Evolutionary conservation across 2,329 filamentous ascomycete species (phyloP), one percentile per base, ranked within the genome.

Genomic region (Ceratocystis eucalypticola): DNA sequence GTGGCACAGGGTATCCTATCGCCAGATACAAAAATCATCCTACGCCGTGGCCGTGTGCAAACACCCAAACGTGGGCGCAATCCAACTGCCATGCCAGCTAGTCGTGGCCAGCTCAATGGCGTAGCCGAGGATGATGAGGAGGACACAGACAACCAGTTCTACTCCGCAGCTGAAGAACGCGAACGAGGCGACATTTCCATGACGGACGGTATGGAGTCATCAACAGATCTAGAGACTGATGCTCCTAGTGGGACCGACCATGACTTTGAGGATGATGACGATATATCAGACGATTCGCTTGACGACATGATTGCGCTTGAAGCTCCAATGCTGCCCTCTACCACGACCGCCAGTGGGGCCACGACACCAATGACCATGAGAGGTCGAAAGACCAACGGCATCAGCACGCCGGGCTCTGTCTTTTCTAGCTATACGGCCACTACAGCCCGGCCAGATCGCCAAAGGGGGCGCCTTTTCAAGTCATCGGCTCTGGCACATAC

Each of bases 291-390:
- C 74, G 93, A 96, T 73, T 94, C 90, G 0, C 83, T 91, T 78
- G 92, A 96, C 70, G 91, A 96, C 69, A 89, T 96, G 82, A 96
- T 97, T 64, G 95, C 91, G 3, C 80, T 97, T 41, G 87, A 88
- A 70, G 87, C 88, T 0, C 93, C 93, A 1, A 83, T 87, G 33
- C 77, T 96, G 17, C 86, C 89, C 1, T 83, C 90, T n/a, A 85
- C 88, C 30, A 85, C 85, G 66, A 25, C 28, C 7, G 64, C 64
- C 8, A 93, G 91, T 62, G 86, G 89, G 20, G 81, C 93, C 70
- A 94, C 90, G 25, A 88, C 89, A 0, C 84, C 88, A 1, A 91
- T 89, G 10, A 96, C 91, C 0, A 92, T 92, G 1, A 84, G 86
- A 64, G 85, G 85, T 5, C 77, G 82, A 50, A 81, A 77, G 70